Base-by-base conservation (phyloP, 1,284 basidiomycete genomes). In the Entoloma clypeatum region DNA sequence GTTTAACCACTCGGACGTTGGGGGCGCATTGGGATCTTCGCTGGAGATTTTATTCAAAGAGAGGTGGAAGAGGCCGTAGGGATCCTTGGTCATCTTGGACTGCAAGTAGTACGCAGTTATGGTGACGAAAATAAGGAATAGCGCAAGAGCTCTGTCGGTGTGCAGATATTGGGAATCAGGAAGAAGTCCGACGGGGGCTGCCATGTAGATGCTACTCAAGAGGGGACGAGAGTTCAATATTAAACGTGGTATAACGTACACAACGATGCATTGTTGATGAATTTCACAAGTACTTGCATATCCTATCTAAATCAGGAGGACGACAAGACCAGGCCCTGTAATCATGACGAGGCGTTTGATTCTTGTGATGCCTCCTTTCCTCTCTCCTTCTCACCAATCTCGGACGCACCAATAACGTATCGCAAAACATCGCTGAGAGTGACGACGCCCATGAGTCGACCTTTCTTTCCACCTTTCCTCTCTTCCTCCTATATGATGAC, bases 341-440 rank as follows among this genome's bases (percentile, higher is more conserved):
- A n/a, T n/a, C n/a, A 13, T 32, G 41, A 27, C 33, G 37, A 23
- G 24, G 41, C 33, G 24, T 21, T 33, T n/a, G 33, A 28, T 22
- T 45, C 31, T 13, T 10, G 37, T 49, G 36, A 30, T 26, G 48
- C 52, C 54, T 54, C 58, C 49, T 49, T 56, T 33, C 53, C 51
- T 31, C 59, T 53, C 41, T 59, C 60, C 13, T 49, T 55, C 42
- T 67, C 77, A 13, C 68, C 69, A 16, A 79, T 73, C 4, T 63
- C 64, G 13, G 69, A 62, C 41, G 75, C 74, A 33, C 87, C 89
- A 39, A 95, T 87, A 44, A 95, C 71, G 57, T 94, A 92, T 28
- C 84, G 77, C 51, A 97, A 69, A 25, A 97, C 89, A 60, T 97
- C 93, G 59, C 87, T 92, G 44, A 96, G 71, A 6, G 89, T 92